Evolutionary conservation across 805 yeast genomes (phyloP), one percentile per base, ranked within the genome.

Genomic region (Pichia ethanolica): DNA sequence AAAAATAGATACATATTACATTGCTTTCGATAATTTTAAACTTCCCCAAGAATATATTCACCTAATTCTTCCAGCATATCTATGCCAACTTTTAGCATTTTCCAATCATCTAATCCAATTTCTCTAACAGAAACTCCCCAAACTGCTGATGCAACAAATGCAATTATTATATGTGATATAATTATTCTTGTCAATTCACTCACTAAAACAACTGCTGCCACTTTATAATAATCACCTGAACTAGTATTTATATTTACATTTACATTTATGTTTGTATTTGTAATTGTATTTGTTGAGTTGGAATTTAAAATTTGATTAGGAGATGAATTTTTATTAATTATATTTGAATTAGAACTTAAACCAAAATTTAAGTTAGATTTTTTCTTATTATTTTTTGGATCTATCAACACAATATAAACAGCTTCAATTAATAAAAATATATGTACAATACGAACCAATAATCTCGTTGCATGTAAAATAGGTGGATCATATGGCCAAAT

Each of bases 401-500:
- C 51, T 32, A 64, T 51, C 10, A 65, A 49, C 9, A 64, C 60
- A n/a, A 64, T 63, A 45, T 65, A 63, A 11, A 67, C 45, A 5
- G 65, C 69, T 43, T 67, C 70, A 7, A 67, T 54, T 8, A 65
- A 53, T 30, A 67, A 57, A 8, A 64, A 58, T 12, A 62, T 45
- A 48, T 67, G 65, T 13, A 67, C 60, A 5, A 64, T 48, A 32
- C 64, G 63, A 8, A 67, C 65, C n/a, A 63, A 51, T 30, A 60
- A 56, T 46, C 68, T 58, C 1, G 71, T 68, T 36, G 66, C 53
- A 39, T 64, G 60, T 37, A 68, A 83, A 4, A 84, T 72, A 1
- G 83, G 72, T n/a, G 86, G 78, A 61, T 93, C 97, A 60, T 93
- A 93, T 0, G 96, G 93, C 99, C 99, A 93, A 35, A 93, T 91